Conservation (phyloP, 306 rosid species). For the Ceratonia siliqua region DNA sequence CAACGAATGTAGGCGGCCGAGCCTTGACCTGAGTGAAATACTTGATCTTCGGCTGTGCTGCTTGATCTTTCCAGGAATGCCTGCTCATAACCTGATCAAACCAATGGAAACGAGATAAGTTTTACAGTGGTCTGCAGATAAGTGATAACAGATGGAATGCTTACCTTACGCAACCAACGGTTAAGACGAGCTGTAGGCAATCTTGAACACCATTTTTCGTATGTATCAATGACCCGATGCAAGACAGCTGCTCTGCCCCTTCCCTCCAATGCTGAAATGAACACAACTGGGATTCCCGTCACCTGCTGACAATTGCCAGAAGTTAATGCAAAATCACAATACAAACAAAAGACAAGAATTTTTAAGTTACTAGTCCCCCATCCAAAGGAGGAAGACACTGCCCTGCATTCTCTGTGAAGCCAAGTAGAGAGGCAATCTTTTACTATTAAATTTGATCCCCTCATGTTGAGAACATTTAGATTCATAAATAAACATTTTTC, state of each 20-base stretch:
- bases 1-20: conserved; percentile 91
- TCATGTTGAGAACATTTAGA: neutral
- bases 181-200: conserved; percentile 86
- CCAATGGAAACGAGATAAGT: neutral
- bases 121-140: neutral
- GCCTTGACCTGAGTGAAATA: conserved; percentile 98
- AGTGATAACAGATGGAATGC: conserved; percentile 25
- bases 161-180: conserved; percentile 93
- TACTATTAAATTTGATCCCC: neutral
- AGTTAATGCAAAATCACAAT: conserved; percentile 22
- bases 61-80: conserved; percentile 98
- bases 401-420: neutral
- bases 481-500: neutral
- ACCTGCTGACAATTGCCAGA: conserved; percentile 54
- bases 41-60: conserved; percentile 83
- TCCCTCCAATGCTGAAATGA: conserved; percentile 90
- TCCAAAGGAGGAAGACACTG: neutral
- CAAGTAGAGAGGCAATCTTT: neutral
- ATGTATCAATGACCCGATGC: conserved; percentile 70
- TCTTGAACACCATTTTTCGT: conserved; percentile 87
- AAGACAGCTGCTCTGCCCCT: conserved; percentile 68
- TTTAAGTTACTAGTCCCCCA: neutral
- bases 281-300: conserved; percentile 89
- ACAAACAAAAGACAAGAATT: neutral
- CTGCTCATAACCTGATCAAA: conserved; percentile 86